Conservation (phyloP, 768 basidiomycete species). For the Brasilioporus rufonigricans region DNA sequence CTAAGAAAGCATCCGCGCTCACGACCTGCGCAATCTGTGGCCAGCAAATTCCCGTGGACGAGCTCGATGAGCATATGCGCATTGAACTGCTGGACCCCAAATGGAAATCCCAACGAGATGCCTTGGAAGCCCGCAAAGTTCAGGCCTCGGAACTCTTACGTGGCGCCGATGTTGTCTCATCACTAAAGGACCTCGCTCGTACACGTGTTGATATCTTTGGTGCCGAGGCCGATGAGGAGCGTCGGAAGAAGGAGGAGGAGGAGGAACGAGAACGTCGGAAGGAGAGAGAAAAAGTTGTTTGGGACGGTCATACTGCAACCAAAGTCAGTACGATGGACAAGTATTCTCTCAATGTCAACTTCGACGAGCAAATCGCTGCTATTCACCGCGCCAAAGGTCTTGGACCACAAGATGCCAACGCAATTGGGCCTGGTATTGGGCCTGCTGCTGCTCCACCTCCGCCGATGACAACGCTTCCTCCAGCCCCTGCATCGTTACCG, state of each 20-base stretch:
- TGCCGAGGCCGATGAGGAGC: conserved; percentile 89
- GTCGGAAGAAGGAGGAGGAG: conserved; percentile 83
- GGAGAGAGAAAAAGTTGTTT: conserved; percentile 93
- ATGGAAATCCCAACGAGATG: conserved; percentile 96
- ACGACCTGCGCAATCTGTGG: conserved; percentile 92
- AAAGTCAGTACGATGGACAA: conserved; percentile 91
- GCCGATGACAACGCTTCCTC: conserved; percentile 58
- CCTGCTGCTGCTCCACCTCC: conserved; percentile 72
- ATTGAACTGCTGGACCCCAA: conserved; percentile 96
- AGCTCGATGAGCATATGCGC: conserved; percentile 96
- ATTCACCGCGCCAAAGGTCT: conserved; percentile 93
- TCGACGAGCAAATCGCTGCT: conserved; percentile 97
- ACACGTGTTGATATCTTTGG: conserved; percentile 99
- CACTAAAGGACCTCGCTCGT: conserved; percentile 88
- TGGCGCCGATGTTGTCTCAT: conserved; percentile 91
- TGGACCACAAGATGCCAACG: conserved; percentile 74
- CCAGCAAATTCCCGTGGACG: conserved; percentile 95
- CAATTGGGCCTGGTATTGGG: conserved; percentile 86
- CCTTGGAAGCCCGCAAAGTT: conserved; percentile 83
- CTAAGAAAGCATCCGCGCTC: conserved; percentile 60
- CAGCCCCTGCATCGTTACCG: conserved; percentile 71
- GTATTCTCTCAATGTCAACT: conserved; percentile 89
- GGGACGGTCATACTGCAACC: conserved; percentile 97
- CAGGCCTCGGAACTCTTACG: conserved; percentile 85
- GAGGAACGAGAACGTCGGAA: conserved; percentile 76